These are phyloP conservation scores for Talaromyces thailandensis DNA, from an alignment of 495 filamentous ascomycete genomes.

Conservation along the genomic window DNA sequence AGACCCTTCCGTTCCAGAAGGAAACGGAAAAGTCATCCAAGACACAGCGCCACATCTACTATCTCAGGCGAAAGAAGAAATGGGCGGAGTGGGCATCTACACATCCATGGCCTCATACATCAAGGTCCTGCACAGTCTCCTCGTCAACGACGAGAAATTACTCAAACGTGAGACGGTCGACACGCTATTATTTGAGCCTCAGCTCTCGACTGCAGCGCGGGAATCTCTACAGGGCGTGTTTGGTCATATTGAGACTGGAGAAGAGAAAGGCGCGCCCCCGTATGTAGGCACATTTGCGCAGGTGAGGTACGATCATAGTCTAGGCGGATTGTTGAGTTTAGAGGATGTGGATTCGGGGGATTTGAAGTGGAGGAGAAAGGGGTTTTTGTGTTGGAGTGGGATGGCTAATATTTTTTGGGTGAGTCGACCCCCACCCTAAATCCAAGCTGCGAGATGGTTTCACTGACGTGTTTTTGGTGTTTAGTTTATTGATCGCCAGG, in stretches of 20 bases:
- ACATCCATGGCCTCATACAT: constrained; percentile 32
- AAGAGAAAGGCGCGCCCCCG: not conserved
- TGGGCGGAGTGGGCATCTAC: constrained; percentile 44
- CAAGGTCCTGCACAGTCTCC: constrained; percentile 32
- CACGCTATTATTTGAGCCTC: constrained; percentile 34
- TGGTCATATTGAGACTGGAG: constrained; percentile 4
- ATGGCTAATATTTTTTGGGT: constrained; percentile 20
- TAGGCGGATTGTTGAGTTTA: constrained; percentile 11
- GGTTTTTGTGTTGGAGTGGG: constrained; percentile 16
- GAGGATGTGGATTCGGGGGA: constrained; percentile 14
- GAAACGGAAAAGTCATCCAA: constrained; percentile 11
- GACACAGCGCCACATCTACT: not conserved
- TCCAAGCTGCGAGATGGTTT: no score
- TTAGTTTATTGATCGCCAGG: constrained; percentile 54
- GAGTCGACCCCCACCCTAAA: no score
- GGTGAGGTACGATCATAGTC: constrained; percentile 1
- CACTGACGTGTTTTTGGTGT: constrained; percentile 5
- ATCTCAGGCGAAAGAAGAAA: constrained; percentile 17
- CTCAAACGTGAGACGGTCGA: constrained; percentile 25
- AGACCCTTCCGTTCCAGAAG: constrained; percentile 1
- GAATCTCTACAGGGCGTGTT: constrained; percentile 6
- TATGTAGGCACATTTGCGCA: constrained; percentile 4
- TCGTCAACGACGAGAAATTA: constrained; percentile 27
- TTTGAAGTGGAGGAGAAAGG: constrained; percentile 16
- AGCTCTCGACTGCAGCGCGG: constrained; percentile 18